These are phyloP conservation scores for Bruguiera hainesii DNA, from an alignment of 441 rosid species.

Conservation along the genomic window DNA sequence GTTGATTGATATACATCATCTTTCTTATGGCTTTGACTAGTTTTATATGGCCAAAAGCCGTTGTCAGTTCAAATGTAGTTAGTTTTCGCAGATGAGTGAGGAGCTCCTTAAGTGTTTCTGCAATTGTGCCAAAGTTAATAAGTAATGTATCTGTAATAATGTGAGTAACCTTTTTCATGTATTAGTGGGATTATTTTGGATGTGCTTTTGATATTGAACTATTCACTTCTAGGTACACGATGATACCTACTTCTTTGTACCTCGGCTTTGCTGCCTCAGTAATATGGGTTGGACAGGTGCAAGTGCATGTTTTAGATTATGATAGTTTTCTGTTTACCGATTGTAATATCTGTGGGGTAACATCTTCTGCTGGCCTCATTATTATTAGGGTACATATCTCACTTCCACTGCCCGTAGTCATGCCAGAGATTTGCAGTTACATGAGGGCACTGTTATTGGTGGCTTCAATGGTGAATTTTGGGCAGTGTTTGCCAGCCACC, in stretches of 20 bases:
- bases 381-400: conserved; percentile 81
- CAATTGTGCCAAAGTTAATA: not conserved
- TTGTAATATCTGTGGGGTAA: conserved; percentile 3
- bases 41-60: too few species aligned
- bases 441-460: conserved; percentile 79
- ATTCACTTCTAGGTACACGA: conserved; percentile 57
- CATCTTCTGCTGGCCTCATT: conserved; percentile 13
- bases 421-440: conserved; percentile 51
- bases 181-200: conserved; percentile 2
- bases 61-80: too few species aligned
- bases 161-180: not conserved
- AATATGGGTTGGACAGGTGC: conserved; percentile 96
- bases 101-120: too few species aligned
- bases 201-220: not conserved
- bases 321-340: not conserved
- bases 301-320: conserved; percentile 15
- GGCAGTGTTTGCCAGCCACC: conserved; percentile 83
- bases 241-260: conserved; percentile 83
- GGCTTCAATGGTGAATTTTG: conserved; percentile 91
- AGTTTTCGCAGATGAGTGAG: too few species aligned
- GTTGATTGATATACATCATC: too few species aligned
- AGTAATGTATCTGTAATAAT: not conserved
- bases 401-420: conserved; percentile 76
- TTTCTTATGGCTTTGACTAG: too few species aligned
- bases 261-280: conserved; percentile 91